phyloP scores from a whole-genome alignment of 192 early-diverging fungal species.

The Thamnidium elegans region DNA sequence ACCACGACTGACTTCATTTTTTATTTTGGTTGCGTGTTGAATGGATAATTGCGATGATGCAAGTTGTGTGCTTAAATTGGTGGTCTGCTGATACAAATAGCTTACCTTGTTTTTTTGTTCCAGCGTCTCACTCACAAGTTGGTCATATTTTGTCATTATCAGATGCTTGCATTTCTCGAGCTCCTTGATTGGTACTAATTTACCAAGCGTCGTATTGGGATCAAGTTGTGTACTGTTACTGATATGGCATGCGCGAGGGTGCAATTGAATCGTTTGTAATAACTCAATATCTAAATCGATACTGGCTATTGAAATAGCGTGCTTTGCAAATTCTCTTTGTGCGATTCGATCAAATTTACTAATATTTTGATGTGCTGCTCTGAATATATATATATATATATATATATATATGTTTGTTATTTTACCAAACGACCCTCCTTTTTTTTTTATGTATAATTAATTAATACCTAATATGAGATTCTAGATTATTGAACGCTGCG shows the following conservation, averaged over 20 bases:
- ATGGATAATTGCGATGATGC: constrained; percentile 2
- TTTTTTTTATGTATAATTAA: neutral
- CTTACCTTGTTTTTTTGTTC: constrained; percentile 1
- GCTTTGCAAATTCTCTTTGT: constrained; percentile 14
- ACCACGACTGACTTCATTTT: neutral
- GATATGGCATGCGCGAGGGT: neutral
- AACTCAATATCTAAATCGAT: constrained; percentile 5
- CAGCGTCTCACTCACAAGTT: constrained; percentile 5
- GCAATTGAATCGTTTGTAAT: neutral
- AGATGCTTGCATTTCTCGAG: neutral
- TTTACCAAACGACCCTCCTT: neutral
- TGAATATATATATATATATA: too few relatives aligned
- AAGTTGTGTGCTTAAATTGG: neutral
- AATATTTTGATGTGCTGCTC: constrained; percentile 13
- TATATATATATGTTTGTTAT: neutral
- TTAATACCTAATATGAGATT: constrained; percentile 10
- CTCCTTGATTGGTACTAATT: neutral
- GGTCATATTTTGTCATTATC: neutral
- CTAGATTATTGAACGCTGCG: constrained; percentile 14
- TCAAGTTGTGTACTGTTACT: neutral
- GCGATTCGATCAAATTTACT: constrained; percentile 17
- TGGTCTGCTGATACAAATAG: neutral
- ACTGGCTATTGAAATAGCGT: neutral
- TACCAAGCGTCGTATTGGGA: neutral
- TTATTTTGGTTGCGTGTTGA: neutral